phyloP scores from a whole-genome alignment of 257 asterid species.

The Hygrophila difformis region DNA sequence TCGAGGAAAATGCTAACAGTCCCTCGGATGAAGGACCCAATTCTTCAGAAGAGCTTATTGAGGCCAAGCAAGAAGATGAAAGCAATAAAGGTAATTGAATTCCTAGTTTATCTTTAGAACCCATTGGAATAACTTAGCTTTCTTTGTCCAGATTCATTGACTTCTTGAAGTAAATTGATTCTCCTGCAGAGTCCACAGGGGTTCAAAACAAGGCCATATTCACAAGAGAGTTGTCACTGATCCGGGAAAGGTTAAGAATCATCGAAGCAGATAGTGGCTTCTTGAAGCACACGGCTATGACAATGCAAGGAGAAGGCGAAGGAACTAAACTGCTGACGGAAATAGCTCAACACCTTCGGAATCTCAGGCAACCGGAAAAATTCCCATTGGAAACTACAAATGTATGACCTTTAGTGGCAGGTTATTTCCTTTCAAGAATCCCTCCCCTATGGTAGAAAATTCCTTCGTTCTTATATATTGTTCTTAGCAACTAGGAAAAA shows the following conservation, averaged over 20 bases:
- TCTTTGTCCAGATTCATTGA: too few relatives aligned
- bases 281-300: conserved; percentile 78
- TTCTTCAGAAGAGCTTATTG: conserved; percentile 15
- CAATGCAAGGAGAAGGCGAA: conserved; percentile 57
- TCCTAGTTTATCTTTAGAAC: too few relatives aligned
- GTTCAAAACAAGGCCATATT: conserved; percentile 29
- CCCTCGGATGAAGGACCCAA: conserved; percentile 20
- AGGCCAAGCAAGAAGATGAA: conserved; percentile 21
- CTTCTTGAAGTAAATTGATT: background rate
- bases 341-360: conserved; percentile 36
- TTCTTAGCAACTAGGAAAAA: too few relatives aligned
- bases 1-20: conserved; percentile 34
- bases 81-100: conserved; percentile 28
- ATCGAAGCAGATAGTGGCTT: conserved; percentile 82
- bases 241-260: conserved; percentile 63
- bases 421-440: conserved; percentile 6
- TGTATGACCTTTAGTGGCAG: conserved; percentile 14
- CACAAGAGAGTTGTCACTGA: conserved; percentile 45
- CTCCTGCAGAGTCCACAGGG: conserved; percentile 15
- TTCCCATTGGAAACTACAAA: conserved; percentile 16
- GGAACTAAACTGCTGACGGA: conserved; percentile 67
- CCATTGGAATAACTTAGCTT: too few relatives aligned
- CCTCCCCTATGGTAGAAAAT: background rate
- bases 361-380: conserved; percentile 31
- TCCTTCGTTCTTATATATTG: background rate